phyloP scores from a whole-genome alignment of 1,139 yeast genomes.

The Protomyces gravidus region DNA sequence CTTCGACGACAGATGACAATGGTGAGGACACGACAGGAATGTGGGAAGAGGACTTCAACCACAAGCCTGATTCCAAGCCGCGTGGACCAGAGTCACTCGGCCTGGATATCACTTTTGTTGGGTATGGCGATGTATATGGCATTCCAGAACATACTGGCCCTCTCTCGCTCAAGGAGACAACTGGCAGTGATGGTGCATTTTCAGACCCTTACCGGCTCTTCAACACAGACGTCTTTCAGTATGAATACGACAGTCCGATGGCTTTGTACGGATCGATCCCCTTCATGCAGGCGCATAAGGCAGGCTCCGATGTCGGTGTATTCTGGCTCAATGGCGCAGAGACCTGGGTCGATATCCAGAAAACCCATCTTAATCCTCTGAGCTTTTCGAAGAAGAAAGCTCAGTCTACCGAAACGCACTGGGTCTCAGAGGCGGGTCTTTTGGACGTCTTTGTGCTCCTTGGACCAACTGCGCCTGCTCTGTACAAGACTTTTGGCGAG shows the following conservation, averaged over 20 bases:
- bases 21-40: slow-evolving; percentile 35
- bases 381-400: slow-evolving; percentile 1
- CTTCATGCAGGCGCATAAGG: slow-evolving; percentile 65
- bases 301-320: slow-evolving; percentile 61
- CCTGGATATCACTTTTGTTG: slow-evolving; percentile 63
- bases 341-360: slow-evolving; percentile 72
- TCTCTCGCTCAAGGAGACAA: slow-evolving; percentile 65
- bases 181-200: slow-evolving; percentile 41
- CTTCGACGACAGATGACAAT: slow-evolving; percentile 29
- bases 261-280: slow-evolving; percentile 97
- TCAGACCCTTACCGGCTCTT: slow-evolving; percentile 74
- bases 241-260: slow-evolving; percentile 70
- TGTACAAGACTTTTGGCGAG: slow-evolving; percentile 59
- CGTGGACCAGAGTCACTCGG: slow-evolving; percentile 91
- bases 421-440: slow-evolving; percentile 90
- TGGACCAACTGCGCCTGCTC: slow-evolving; percentile 57
- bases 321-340: slow-evolving; percentile 95
- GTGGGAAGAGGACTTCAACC: slow-evolving; percentile 54
- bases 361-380: slow-evolving; percentile 37
- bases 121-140: slow-evolving; percentile 68
- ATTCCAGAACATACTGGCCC: slow-evolving; percentile 94
- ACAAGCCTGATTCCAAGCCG: slow-evolving; percentile 44
- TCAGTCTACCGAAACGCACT: slow-evolving; percentile 53
- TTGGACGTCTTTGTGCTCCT: slow-evolving; percentile 69
- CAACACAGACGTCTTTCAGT: slow-evolving; percentile 93